Conservation (phyloP, 2,329 filamentous ascomycete species). For the Aspergillus transmontanensis region DNA sequence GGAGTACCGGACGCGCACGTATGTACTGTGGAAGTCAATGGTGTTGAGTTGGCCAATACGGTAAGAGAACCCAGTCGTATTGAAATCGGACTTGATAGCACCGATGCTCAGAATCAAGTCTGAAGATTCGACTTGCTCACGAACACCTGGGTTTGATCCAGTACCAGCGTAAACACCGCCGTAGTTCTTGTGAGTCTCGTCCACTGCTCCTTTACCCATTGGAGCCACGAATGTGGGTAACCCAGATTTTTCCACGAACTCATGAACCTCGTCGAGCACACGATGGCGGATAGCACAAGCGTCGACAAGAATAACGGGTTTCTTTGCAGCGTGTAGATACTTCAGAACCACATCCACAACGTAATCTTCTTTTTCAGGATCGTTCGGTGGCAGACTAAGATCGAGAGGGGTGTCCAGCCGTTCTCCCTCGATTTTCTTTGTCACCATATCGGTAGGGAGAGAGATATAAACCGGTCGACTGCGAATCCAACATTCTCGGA, state of each 20-base stretch:
- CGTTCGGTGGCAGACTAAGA: slow-evolving; percentile 64
- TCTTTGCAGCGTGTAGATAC: slow-evolving; percentile 71
- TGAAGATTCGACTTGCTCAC: slow-evolving; percentile 42
- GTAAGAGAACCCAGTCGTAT: slow-evolving; percentile 76
- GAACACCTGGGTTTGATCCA: slow-evolving; percentile 62
- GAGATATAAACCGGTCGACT: slow-evolving; percentile 83
- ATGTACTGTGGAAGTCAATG: slow-evolving; percentile 80
- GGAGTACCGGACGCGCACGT: slow-evolving; percentile 73
- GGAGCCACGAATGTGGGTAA: slow-evolving; percentile 85
- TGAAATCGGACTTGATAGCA: slow-evolving; percentile 49
- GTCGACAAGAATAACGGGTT: slow-evolving; percentile 78
- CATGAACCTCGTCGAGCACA: slow-evolving; percentile 71
- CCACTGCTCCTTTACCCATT: slow-evolving; percentile 84
- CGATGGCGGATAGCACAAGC: slow-evolving; percentile 79
- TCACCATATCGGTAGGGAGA: slow-evolving; percentile 78
- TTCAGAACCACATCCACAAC: slow-evolving; percentile 79
- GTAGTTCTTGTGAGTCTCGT: slow-evolving; percentile 74
- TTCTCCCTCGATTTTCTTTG: slow-evolving; percentile 73
- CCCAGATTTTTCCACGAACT: slow-evolving; percentile 70
- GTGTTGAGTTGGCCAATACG: slow-evolving; percentile 75
- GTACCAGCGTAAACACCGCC: slow-evolving; percentile 85
- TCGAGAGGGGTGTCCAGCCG: slow-evolving; percentile 72
- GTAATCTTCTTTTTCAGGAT: slow-evolving; percentile 73
- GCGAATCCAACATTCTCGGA: slow-evolving; percentile 72
- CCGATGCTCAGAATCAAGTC: slow-evolving; percentile 49